Percentiles rank a stretch among this genome's conserved stretches.
Conservation (phyloP, 345 rosid species). For the Populus simonii region DNA sequence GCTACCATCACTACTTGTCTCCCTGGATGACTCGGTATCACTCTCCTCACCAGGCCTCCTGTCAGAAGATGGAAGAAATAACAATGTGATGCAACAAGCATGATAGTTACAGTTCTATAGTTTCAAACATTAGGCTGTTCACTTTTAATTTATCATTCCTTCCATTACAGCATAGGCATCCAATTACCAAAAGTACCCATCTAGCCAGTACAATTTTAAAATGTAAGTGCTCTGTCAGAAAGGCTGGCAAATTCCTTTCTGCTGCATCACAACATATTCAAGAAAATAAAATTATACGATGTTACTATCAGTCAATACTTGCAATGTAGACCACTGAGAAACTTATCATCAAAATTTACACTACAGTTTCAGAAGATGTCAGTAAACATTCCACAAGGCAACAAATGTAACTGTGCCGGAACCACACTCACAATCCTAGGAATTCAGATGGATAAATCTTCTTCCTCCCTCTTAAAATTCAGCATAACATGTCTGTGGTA, state of each 20-base stretch:
- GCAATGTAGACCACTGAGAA: background rate
- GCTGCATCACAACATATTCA: background rate
- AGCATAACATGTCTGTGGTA: background rate
- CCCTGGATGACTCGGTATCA: slow-evolving; percentile 65
- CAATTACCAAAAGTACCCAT: background rate
- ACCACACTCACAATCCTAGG: background rate
- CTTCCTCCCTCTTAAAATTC: background rate
- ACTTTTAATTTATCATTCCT: background rate
- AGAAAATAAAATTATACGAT: background rate
- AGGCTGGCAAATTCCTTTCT: background rate
- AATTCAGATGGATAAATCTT: background rate
- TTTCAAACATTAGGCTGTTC: background rate
- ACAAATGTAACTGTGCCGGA: background rate
- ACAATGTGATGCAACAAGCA: slow-evolving; percentile 7
- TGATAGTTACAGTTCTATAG: background rate
- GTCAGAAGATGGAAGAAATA: slow-evolving; percentile 16
- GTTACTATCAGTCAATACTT: background rate
- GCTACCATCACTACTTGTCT: slow-evolving; percentile 69
- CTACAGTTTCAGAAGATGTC: background rate
- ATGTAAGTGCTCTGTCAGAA: background rate
- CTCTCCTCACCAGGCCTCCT: slow-evolving; percentile 72
- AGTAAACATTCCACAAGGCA: background rate
- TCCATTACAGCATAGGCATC: background rate
- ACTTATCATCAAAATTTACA: background rate
- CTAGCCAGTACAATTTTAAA: background rate